Evolutionary conservation across 2,329 filamentous ascomycete species (phyloP).

Genomic region (Aspergillus candidus): DNA sequence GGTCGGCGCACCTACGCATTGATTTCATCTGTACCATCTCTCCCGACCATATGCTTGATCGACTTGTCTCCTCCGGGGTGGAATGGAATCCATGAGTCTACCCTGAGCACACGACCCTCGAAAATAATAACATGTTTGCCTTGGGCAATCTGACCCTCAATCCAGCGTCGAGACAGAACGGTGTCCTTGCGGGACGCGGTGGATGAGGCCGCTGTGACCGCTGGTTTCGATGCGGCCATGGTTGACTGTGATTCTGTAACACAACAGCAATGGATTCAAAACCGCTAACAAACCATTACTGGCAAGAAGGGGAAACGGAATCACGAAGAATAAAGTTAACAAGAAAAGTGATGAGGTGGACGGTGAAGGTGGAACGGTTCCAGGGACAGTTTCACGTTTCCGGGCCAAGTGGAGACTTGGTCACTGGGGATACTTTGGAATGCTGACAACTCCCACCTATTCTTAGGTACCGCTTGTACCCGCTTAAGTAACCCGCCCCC

Average conservation of each 20-base stretch:
- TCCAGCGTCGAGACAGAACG: slow-evolving; percentile 55
- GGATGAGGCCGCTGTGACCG: slow-evolving; percentile 1
- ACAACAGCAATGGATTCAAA: not conserved
- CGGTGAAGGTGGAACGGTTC: too few relatives aligned
- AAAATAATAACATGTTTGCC: slow-evolving; percentile 76
- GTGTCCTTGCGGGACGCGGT: slow-evolving; percentile 38
- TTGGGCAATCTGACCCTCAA: slow-evolving; percentile 78
- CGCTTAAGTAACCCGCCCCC: too few relatives aligned
- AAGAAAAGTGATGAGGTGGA: not conserved
- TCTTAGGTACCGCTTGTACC: too few relatives aligned
- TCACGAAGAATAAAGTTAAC: not conserved
- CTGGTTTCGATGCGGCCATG: slow-evolving; percentile 7
- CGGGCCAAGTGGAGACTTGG: not conserved
- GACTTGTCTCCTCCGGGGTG: slow-evolving; percentile 90
- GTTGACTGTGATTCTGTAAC: slow-evolving; percentile 1
- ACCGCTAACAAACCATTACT: not conserved
- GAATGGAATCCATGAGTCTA: slow-evolving; percentile 80
- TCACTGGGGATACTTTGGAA: not conserved
- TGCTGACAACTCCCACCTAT: too few relatives aligned
- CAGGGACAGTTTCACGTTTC: not conserved
- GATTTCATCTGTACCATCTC: slow-evolving; percentile 91
- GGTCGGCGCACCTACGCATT: slow-evolving; percentile 60
- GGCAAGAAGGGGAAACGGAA: not conserved
- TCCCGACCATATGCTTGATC: slow-evolving; percentile 87
- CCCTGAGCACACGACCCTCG: slow-evolving; percentile 73